Base-by-base conservation (phyloP, 441 rosid species). In the Corymbia calophylla region DNA sequence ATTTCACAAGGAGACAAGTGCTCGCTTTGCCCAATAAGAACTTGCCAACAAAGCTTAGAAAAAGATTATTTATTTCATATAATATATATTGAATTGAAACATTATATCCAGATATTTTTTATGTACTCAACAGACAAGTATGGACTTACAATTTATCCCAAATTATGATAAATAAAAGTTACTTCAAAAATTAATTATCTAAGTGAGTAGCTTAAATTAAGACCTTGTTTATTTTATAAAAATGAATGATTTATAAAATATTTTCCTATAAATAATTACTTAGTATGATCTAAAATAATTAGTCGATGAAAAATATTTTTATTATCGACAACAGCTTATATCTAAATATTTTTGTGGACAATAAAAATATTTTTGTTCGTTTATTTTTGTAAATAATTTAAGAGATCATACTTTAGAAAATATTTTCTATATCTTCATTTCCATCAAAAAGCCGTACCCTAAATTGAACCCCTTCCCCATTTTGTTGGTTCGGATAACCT, bases 211-310 rank as follows among this genome's bases (percentile, higher is more conserved):
- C n/a, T 58, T 58, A 25, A 58, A 58, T 14, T 58, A 58, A 58
- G 14, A 10, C 6, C 25, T 1, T 1, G n/a, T 25, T 0, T 2
- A 6, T 25, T 58, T 58, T 12, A 10, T 6, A 1, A 58, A 58
- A 58, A 58, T 58, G 3, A 58, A 58, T 58, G 0, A 58, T 58
- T 25, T 58, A 39, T 5, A 39, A 39, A 39, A 39, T 39, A 39
- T 39, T 39, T 39, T 39, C 5, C 7, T 3, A 58, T 25, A 10
- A 58, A 58, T 25, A 25, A 0, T 58, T 3, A 58, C 13, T 2
- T 2, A 10, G 7, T 25, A 58, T 58, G 25, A 14, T 6, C 17
- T 58, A 10, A 25, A 58, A 58, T 25, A 29, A 58, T 58, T 4
- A 23, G 12, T 58, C 25, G 25, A 58, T 58, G 7, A 58, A 58